A percentile compares a stretch with the other conserved stretches of the same genome.
Conservation (phyloP, 148 eudicot species). For the Persicaria maculosa region DNA sequence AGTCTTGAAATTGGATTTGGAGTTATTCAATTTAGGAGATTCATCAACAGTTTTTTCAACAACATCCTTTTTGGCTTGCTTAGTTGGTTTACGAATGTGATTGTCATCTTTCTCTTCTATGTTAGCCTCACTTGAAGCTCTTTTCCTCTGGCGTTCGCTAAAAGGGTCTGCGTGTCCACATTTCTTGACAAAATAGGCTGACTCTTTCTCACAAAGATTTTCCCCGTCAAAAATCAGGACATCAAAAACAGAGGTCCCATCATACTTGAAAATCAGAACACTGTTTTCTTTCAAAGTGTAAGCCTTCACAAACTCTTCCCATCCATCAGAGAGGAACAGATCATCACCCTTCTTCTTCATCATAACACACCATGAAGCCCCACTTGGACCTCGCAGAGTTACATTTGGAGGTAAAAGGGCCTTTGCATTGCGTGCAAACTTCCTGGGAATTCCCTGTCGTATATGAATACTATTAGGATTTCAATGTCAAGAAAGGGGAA, state of each 20-base stretch:
- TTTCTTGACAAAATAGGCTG: slow-evolving; percentile 38
- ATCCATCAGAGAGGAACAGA: slow-evolving; percentile 28
- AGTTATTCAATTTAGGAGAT: neutral
- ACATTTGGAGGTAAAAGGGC: slow-evolving; percentile 23
- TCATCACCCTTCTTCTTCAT: slow-evolving; percentile 23
- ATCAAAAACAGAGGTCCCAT: slow-evolving; percentile 32
- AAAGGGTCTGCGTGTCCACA: slow-evolving; percentile 13
- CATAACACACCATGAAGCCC: slow-evolving; percentile 29
- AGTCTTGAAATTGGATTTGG: neutral
- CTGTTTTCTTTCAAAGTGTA: slow-evolving; percentile 27
- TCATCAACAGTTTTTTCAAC: neutral
- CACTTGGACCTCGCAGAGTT: slow-evolving; percentile 42
- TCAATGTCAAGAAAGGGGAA: neutral
- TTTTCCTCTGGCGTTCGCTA: slow-evolving; percentile 7
- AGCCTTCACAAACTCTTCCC: slow-evolving; percentile 42
- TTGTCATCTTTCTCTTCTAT: slow-evolving; percentile 16
- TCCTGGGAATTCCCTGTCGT: slow-evolving; percentile 9
- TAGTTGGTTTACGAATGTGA: slow-evolving; percentile 7
- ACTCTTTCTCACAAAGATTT: slow-evolving; percentile 48
- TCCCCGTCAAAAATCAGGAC: slow-evolving; percentile 35
- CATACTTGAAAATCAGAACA: slow-evolving; percentile 37
- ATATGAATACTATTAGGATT: neutral
- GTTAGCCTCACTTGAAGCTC: slow-evolving; percentile 17
- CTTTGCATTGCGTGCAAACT: slow-evolving; percentile 11
- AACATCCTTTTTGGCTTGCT: slow-evolving; percentile 19